Conservation (phyloP, 768 basidiomycete genomes). For the Plicaturopsis crispa region DNA sequence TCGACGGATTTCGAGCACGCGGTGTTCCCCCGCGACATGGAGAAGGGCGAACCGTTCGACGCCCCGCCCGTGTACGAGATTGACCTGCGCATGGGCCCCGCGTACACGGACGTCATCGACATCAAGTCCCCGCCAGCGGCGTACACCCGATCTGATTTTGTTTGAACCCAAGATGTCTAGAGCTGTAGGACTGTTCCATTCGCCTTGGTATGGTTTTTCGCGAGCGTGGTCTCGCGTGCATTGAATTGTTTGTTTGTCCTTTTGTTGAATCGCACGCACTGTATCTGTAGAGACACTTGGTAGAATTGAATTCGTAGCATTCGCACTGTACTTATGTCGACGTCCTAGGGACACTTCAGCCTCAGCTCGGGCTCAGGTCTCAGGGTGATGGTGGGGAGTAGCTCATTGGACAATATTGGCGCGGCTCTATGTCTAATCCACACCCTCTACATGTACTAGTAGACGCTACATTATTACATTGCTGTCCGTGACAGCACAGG, state of each 20-base stretch:
- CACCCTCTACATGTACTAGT: constrained; percentile 5
- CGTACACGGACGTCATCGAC: constrained; percentile 4
- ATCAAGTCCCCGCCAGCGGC: constrained; percentile 8
- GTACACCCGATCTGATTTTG: constrained; percentile 5
- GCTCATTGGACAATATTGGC: constrained; percentile 1
- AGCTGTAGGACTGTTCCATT: constrained; percentile 6
- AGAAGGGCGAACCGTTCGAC: constrained; percentile 5
- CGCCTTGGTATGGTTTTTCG: constrained; percentile 13
- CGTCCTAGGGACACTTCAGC: no score
- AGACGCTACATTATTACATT: neutral
- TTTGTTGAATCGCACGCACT: no score
- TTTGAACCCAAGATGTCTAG: constrained; percentile 3
- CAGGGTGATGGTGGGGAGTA: constrained; percentile 6
- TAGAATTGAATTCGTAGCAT: no score
- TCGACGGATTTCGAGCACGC: constrained; percentile 30
- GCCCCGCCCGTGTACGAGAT: constrained; percentile 6
- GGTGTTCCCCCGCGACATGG: constrained; percentile 25
- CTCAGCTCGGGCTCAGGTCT: constrained; percentile 7
- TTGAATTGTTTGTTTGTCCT: no score
- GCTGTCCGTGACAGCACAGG: no score
- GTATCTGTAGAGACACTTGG: no score
- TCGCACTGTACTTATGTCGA: no score
- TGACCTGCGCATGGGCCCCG: constrained; percentile 9
- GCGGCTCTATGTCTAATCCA: constrained; percentile 1
- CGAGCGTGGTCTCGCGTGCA: no score